Evolutionary conservation across 2,329 filamentous ascomycete genomes (phyloP).

Genomic region (Colletotrichum liaoningense): DNA sequence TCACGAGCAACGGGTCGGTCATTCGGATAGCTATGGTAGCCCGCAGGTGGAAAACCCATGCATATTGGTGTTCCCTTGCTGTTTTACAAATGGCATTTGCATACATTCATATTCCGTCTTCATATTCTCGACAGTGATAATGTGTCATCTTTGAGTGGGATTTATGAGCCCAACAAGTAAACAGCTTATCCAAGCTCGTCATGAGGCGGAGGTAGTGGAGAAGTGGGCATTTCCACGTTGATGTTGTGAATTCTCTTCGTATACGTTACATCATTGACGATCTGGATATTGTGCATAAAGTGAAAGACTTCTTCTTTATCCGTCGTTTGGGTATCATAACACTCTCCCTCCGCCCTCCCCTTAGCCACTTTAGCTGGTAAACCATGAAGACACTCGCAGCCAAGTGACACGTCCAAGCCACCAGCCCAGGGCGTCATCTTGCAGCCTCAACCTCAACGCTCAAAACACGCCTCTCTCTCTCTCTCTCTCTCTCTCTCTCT

Average conservation of each 20-base stretch:
- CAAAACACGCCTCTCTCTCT: background rate
- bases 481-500: no score
- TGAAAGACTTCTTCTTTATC: background rate
- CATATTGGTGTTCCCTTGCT: slow-evolving; percentile 31
- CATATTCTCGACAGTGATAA: background rate
- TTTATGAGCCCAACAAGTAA: no score
- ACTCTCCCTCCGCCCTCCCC: background rate
- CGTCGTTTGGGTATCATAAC: slow-evolving; percentile 19
- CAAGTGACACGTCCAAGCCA: background rate
- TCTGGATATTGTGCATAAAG: background rate
- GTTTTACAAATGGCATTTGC: slow-evolving; percentile 33
- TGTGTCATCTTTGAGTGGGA: background rate
- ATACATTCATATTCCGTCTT: slow-evolving; percentile 8
- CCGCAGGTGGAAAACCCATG: slow-evolving; percentile 34
- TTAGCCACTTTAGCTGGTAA: no score
- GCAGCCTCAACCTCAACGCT: no score
- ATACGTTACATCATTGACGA: background rate
- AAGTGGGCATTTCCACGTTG: no score
- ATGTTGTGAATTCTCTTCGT: background rate
- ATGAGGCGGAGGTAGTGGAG: no score
- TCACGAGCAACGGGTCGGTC: slow-evolving; percentile 34
- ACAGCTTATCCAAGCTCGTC: no score
- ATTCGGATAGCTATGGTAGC: slow-evolving; percentile 34
- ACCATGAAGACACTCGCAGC: background rate
- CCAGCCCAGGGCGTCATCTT: background rate